Evolutionary conservation across 129 eudicot species (phyloP).

Genomic region (Sambucus nigra): DNA sequence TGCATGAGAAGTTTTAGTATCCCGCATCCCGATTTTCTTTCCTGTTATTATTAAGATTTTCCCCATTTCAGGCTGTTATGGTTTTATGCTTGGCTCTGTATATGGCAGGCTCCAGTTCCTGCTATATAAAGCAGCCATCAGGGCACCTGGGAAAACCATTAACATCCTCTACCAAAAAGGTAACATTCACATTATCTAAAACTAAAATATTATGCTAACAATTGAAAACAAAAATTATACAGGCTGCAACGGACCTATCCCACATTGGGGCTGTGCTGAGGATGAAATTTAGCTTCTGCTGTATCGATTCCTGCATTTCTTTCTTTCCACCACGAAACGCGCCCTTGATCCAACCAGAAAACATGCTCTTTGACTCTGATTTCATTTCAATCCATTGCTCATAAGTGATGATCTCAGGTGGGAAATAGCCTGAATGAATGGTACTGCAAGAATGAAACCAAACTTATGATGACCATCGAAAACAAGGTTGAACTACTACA

Average conservation of each 20-base stretch:
- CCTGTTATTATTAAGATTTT: too few relatives aligned
- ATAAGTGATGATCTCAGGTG: constrained; percentile 70
- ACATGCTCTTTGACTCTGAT: constrained; percentile 45
- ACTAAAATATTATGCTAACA: constrained; percentile 5
- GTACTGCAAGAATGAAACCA: constrained; percentile 36
- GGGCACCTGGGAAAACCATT: too few relatives aligned
- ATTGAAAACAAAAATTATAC: not conserved
- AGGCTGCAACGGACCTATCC: constrained; percentile 60
- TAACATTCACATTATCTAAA: not conserved
- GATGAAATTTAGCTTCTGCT: constrained; percentile 49
- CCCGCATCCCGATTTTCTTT: too few relatives aligned
- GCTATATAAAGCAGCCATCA: too few relatives aligned
- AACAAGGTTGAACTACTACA: not conserved
- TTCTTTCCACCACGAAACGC: constrained; percentile 55
- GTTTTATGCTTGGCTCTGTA: too few relatives aligned
- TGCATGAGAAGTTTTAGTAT: too few relatives aligned
- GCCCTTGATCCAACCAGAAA: constrained; percentile 83
- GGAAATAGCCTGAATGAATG: constrained; percentile 45
- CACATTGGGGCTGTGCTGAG: constrained; percentile 80
- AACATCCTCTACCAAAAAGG: not conserved
- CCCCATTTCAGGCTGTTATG: too few relatives aligned
- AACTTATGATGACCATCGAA: too few relatives aligned
- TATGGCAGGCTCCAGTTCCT: too few relatives aligned
- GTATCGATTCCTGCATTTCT: constrained; percentile 51
- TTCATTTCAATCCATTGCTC: constrained; percentile 71